Evolutionary conservation across 345 rosid genomes (phyloP).

Genomic region (Salix udensis): DNA sequence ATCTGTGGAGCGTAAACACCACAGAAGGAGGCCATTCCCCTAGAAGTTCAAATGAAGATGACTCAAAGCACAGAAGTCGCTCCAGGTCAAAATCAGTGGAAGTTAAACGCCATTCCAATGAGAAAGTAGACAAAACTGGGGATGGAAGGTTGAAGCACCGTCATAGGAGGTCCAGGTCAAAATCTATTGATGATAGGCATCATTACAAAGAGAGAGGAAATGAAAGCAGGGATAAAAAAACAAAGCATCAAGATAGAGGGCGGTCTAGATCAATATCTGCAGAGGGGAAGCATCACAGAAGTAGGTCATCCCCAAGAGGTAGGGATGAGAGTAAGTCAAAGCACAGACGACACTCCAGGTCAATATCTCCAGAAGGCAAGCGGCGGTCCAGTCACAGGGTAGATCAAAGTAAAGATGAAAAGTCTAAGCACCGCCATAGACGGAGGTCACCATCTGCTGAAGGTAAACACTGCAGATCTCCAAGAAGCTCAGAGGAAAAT

Average conservation of each 20-base stretch:
- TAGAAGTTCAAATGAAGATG: slow-evolving; percentile 41
- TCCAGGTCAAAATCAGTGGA: slow-evolving; percentile 57
- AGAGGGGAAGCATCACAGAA: slow-evolving; percentile 45
- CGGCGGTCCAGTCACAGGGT: slow-evolving; percentile 34
- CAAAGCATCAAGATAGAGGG: slow-evolving; percentile 54
- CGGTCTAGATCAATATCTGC: slow-evolving; percentile 62
- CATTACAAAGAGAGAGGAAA: slow-evolving; percentile 37
- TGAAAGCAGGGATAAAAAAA: slow-evolving; percentile 44
- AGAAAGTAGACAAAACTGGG: slow-evolving; percentile 36
- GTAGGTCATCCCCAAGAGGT: slow-evolving; percentile 50
- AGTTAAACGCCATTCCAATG: slow-evolving; percentile 24
- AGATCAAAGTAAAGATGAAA: slow-evolving; percentile 38
- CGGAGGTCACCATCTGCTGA: slow-evolving; percentile 45
- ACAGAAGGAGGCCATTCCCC: slow-evolving; percentile 34
- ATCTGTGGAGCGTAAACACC: slow-evolving; percentile 43
- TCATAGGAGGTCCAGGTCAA: slow-evolving; percentile 64
- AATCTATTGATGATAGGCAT: slow-evolving; percentile 54
- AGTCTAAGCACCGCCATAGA: slow-evolving; percentile 44
- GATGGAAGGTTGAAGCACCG: slow-evolving; percentile 41
- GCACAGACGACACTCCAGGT: slow-evolving; percentile 47
- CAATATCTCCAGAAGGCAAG: slow-evolving; percentile 50
- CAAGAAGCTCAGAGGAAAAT: slow-evolving; percentile 37
- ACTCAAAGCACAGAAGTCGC: slow-evolving; percentile 41
- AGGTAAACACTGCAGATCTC: slow-evolving; percentile 30
- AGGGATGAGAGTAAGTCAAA: slow-evolving; percentile 49